These are phyloP conservation scores for Striga asiatica DNA, from an alignment of 257 asterid species.

Conservation along the genomic window DNA sequence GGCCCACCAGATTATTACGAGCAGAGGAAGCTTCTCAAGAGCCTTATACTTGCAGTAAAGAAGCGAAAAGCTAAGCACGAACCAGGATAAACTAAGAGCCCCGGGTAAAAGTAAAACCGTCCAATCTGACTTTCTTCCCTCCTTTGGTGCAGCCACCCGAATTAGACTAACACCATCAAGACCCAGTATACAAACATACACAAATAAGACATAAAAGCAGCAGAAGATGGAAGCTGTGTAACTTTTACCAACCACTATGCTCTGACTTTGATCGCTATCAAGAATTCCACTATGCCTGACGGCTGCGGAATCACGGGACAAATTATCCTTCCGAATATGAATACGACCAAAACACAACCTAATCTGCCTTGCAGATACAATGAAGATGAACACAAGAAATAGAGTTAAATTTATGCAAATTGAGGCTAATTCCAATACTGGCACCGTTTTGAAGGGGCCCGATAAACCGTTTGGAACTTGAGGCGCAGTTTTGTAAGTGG, in stretches of 20 bases:
- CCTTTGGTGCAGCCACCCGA: slow-evolving; percentile 24
- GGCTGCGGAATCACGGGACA: slow-evolving; percentile 19
- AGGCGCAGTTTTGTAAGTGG: slow-evolving; percentile 9
- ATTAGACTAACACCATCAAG: slow-evolving; percentile 39
- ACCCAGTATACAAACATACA: slow-evolving; percentile 42
- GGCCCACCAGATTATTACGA: slow-evolving; percentile 66
- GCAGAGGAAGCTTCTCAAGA: slow-evolving; percentile 34
- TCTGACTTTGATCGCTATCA: slow-evolving; percentile 36
- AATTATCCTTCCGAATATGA: slow-evolving; percentile 35
- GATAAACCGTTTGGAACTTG: slow-evolving; percentile 9
- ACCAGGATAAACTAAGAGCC: slow-evolving; percentile 48
- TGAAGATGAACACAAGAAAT: slow-evolving; percentile 37
- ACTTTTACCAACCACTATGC: slow-evolving; percentile 34
- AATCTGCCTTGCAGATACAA: slow-evolving; percentile 46
- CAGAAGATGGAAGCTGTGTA: slow-evolving; percentile 42
- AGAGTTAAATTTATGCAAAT: slow-evolving; percentile 52
- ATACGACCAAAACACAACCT: slow-evolving; percentile 37
- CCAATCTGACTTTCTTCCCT: slow-evolving; percentile 27
- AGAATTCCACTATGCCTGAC: slow-evolving; percentile 17
- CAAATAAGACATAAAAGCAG: slow-evolving; percentile 46
- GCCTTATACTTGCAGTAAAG: slow-evolving; percentile 43
- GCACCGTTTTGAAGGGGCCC: slow-evolving; percentile 24
- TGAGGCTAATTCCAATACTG: slow-evolving; percentile 46
- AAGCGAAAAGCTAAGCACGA: slow-evolving; percentile 46
- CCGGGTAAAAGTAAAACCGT: slow-evolving; percentile 38